Evolutionary conservation across 495 filamentous ascomycete species (phyloP).

Genomic region (Opeltia flavorubescens): DNA sequence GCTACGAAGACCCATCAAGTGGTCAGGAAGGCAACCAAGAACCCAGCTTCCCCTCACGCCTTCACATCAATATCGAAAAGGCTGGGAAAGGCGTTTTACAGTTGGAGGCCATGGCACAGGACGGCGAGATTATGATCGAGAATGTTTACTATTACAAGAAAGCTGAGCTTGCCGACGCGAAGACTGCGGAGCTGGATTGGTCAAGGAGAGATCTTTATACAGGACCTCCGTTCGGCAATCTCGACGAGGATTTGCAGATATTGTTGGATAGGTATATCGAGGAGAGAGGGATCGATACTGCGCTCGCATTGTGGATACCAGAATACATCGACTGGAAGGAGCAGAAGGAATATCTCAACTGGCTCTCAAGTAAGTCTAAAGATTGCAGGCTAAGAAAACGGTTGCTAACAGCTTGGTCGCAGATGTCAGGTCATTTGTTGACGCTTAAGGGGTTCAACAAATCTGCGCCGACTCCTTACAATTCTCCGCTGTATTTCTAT

Average conservation of each 20-base stretch:
- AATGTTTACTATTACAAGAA: constrained; percentile 79
- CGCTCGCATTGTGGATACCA: constrained; percentile 77
- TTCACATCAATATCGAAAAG: constrained; percentile 82
- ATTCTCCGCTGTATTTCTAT: no score
- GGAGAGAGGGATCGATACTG: constrained; percentile 80
- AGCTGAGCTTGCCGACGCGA: constrained; percentile 50
- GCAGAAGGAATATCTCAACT: constrained; percentile 90
- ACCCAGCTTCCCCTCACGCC: constrained; percentile 60
- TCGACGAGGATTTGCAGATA: constrained; percentile 90
- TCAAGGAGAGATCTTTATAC: constrained; percentile 64
- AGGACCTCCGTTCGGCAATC: constrained; percentile 81
- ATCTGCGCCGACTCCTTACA: neutral
- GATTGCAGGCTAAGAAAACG: constrained; percentile 6
- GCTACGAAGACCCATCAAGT: constrained; percentile 24
- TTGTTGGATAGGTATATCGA: constrained; percentile 88
- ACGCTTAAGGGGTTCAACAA: constrained; percentile 39
- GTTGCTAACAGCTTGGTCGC: constrained; percentile 1
- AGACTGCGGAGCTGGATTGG: constrained; percentile 54
- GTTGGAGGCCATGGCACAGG: constrained; percentile 76
- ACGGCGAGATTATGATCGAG: constrained; percentile 78
- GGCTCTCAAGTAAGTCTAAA: constrained; percentile 58
- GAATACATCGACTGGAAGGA: constrained; percentile 99
- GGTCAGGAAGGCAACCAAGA: constrained; percentile 32
- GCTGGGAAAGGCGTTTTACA: constrained; percentile 63
- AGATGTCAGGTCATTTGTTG: constrained; percentile 63